Percentiles rank a stretch among this genome's conserved stretches.
These are phyloP conservation scores for Xylaria castorea DNA, from an alignment of 495 filamentous ascomycete genomes.

Conservation along the genomic window DNA sequence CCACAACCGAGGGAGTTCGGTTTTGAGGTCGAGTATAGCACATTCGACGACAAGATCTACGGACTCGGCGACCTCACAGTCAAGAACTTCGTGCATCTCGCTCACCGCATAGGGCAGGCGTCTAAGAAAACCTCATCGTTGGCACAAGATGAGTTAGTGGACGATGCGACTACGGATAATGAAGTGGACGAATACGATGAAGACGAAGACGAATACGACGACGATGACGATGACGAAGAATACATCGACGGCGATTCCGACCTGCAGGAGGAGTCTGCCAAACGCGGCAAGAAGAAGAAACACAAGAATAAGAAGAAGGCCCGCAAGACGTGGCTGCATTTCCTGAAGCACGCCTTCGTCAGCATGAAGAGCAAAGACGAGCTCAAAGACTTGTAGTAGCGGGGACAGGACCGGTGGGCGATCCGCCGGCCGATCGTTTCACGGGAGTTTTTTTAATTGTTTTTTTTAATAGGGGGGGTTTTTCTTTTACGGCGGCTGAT, in stretches of 20 bases:
- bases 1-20: constrained; percentile 67
- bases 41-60: constrained; percentile 74
- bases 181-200: constrained; percentile 11
- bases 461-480: no score
- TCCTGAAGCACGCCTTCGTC: constrained; percentile 81
- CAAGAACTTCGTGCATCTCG: constrained; percentile 77
- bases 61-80: constrained; percentile 85
- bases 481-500: neutral
- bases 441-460: no score
- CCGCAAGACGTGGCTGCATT: constrained; percentile 74
- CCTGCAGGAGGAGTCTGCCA: neutral
- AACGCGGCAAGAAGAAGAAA: constrained; percentile 47
- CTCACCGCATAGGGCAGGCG: constrained; percentile 72
- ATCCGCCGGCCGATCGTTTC: neutral
- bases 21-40: constrained; percentile 88
- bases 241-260: constrained; percentile 31
- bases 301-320: constrained; percentile 52
- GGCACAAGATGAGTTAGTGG: constrained; percentile 26
- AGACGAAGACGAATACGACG: constrained; percentile 8
- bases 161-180: neutral
- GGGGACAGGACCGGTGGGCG: neutral
- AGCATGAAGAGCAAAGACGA: constrained; percentile 69
- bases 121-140: constrained; percentile 34
- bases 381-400: constrained; percentile 49
- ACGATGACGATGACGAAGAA: constrained; percentile 22